A percentile compares a stretch with the other conserved stretches of the same genome.
These are phyloP conservation scores for Citrus trifoliata DNA, from an alignment of 345 rosid genomes.

Conservation along the genomic window DNA sequence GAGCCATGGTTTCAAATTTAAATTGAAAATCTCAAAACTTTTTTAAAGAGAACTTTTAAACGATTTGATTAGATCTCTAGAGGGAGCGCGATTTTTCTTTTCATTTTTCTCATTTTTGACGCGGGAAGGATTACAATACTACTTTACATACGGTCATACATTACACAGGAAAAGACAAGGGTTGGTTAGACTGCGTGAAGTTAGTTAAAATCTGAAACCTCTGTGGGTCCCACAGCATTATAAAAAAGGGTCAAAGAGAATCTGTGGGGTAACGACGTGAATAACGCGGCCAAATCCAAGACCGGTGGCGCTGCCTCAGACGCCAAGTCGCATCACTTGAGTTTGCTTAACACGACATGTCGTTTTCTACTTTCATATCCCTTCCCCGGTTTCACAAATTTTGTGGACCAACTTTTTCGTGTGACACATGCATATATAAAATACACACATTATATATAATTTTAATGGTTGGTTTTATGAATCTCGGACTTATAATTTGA, in stretches of 20 bases:
- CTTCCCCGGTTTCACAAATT: no score
- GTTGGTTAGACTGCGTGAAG: not conserved
- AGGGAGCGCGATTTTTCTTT: no score
- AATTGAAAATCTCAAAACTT: not conserved
- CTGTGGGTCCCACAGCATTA: not conserved
- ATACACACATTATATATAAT: no score
- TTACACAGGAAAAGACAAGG: not conserved
- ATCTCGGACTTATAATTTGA: not conserved
- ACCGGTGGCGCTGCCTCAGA: not conserved
- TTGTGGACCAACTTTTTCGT: no score
- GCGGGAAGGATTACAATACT: constrained; percentile 3
- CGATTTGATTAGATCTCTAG: not conserved
- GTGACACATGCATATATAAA: no score
- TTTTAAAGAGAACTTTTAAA: not conserved
- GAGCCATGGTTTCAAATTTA: constrained; percentile 17
- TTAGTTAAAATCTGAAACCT: not conserved
- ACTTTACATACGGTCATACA: no score
- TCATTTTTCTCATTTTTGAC: not conserved
- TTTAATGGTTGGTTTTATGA: no score
- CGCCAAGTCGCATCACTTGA: not conserved
- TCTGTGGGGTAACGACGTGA: not conserved
- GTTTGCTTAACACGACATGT: not conserved
- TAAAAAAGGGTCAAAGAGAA: not conserved
- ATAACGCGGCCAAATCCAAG: not conserved
- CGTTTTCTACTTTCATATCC: not conserved